Evolutionary conservation across 2,329 filamentous ascomycete species (phyloP).

Genomic region (Fusarium torulosum): DNA sequence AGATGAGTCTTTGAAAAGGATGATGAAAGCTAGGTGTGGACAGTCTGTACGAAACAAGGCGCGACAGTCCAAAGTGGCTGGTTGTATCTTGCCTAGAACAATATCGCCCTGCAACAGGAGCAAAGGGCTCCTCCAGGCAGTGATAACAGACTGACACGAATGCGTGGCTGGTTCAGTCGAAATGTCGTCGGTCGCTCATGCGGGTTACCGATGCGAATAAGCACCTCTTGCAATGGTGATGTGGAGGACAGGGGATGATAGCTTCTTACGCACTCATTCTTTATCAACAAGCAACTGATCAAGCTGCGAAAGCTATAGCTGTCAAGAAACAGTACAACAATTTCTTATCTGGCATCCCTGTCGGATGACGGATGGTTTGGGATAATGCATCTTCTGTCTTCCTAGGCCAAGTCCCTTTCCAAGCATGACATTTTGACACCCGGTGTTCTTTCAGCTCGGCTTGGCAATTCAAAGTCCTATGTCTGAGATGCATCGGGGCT

Average conservation of each 20-base stretch:
- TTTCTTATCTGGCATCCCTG: background rate
- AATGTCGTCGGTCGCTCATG: conserved; percentile 15
- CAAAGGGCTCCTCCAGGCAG: conserved; percentile 16
- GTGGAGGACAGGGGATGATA: conserved; percentile 2
- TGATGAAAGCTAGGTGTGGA: conserved; percentile 22
- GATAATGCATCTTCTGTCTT: background rate
- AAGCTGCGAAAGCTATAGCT: background rate
- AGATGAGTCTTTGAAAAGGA: conserved; percentile 16
- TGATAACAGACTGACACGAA: conserved; percentile 13
- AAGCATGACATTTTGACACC: conserved; percentile 5
- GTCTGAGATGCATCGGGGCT: conserved; percentile 35
- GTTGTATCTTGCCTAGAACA: conserved; percentile 29
- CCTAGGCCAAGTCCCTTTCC: conserved; percentile 13
- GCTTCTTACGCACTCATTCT: background rate
- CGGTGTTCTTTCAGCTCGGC: conserved; percentile 40
- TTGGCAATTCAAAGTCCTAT: conserved; percentile 29
- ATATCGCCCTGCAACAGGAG: conserved; percentile 12
- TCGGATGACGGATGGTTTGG: background rate
- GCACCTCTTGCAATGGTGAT: conserved; percentile 7
- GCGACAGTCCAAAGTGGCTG: conserved; percentile 27
- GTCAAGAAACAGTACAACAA: background rate
- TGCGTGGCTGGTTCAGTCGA: conserved; percentile 19
- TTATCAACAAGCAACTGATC: background rate
- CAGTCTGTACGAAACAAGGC: conserved; percentile 12
- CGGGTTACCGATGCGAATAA: conserved; percentile 23